A percentile compares a stretch with the other conserved stretches of the same genome.
phyloP scores from a whole-genome alignment of 257 asterid species.

The Cordia subcordata region DNA sequence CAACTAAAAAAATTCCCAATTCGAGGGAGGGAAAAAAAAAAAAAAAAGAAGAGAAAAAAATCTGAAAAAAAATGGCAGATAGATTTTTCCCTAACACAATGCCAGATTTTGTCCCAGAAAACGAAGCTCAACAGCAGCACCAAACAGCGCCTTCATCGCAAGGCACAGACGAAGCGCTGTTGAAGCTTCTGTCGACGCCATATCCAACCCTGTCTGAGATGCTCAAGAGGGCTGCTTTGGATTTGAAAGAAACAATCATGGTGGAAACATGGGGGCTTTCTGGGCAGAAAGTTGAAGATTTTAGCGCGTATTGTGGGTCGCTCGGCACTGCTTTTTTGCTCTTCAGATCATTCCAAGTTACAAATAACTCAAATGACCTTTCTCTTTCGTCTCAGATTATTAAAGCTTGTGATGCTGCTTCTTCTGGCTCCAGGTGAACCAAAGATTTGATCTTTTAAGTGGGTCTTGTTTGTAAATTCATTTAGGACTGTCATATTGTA shows the following conservation, averaged over 20 bases:
- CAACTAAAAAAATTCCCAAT: no score
- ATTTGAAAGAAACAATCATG: conserved; percentile 64
- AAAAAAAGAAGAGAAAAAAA: no score
- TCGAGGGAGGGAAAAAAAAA: no score
- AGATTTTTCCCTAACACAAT: conserved; percentile 49
- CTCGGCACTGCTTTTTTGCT: conserved; percentile 71
- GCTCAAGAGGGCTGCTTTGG: conserved; percentile 52
- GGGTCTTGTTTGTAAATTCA: no score
- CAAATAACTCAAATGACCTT: conserved; percentile 53
- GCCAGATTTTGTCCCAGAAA: conserved; percentile 65
- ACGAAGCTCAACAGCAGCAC: conserved; percentile 7
- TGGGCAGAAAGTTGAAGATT: conserved; percentile 43
- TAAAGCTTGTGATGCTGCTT: conserved; percentile 59
- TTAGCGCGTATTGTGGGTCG: conserved; percentile 48
- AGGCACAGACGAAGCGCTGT: conserved; percentile 47
- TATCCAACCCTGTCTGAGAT: conserved; percentile 30
- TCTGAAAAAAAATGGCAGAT: conserved; percentile 41
- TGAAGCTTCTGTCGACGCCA: conserved; percentile 51
- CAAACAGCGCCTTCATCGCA: conserved; percentile 20
- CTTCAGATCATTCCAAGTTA: conserved; percentile 49
- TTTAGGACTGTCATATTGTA: no score
- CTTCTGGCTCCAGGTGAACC: conserved; percentile 43
- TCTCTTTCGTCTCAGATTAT: conserved; percentile 49
- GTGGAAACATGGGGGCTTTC: conserved; percentile 60
- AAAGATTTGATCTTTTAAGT: not conserved